Base-by-base conservation (phyloP, 768 basidiomycete genomes). In the Boletus subcaerulescens region DNA sequence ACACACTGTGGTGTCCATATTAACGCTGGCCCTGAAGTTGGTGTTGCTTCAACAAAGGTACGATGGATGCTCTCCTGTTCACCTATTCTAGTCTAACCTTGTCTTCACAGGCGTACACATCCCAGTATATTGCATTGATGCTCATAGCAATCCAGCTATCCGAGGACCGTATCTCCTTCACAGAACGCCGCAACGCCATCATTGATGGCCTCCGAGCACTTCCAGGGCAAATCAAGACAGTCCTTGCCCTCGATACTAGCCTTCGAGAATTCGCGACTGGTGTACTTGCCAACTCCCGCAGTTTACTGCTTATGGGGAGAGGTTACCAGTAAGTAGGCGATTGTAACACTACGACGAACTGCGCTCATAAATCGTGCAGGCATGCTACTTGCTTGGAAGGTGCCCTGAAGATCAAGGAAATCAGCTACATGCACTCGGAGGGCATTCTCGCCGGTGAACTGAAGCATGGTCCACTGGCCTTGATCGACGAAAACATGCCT, bases 1-100 rank as follows among this genome's bases (percentile, higher is more conserved):
- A 94, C 95, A 3, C 97, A 99, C 77, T 97, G 94, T 60, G 97
- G 97, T 88, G 87, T 99, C 49, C 97, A 98, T 77, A 98, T 99
- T 78, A 99, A 99, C 68, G 97, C 94, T 65, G 94, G 94, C 18
- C 95, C 95, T 50, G 95, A 98, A 78, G 94, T 99, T 60, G 96
- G 97, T 80, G 97, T 99, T 55, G 97, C 97, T 6, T 98, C 94
- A 17, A 98, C 97, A 56, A 99, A 99, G 84, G 89, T 86, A 42
- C 45, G 48, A 42, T 45, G 20, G 14, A 22, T 22, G 43, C 29
- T 40, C 2, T 5, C 0, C 8, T 26, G 7, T n/a, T 17, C 45
- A 18, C 3, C 26, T 35, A 12, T 48, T 55, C 39, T 29, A 33
- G 35, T 52, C 40, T 57, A 35, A 46, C 26, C 45, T 40, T 18